phyloP scores from a whole-genome alignment of 2,329 filamentous ascomycete species.

The Esteya vermicola region DNA sequence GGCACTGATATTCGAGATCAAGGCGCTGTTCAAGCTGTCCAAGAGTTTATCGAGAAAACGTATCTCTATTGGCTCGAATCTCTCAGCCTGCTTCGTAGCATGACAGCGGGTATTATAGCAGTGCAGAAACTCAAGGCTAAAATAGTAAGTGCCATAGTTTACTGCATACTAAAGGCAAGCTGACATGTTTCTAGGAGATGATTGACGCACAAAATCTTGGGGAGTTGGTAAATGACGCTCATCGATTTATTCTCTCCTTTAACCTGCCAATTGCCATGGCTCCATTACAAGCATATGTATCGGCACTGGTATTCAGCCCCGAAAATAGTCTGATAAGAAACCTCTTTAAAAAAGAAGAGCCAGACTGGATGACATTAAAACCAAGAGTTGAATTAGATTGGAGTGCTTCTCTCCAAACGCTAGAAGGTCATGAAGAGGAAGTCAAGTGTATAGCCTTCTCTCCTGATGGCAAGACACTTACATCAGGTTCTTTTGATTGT shows the following conservation, averaged over 20 bases:
- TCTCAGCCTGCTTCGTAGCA: conserved; percentile 18
- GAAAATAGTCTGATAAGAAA: conserved; percentile 10
- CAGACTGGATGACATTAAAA: conserved; percentile 8
- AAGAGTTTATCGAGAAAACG: conserved; percentile 20
- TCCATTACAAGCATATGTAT: conserved; percentile 21
- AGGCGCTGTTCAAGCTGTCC: conserved; percentile 12
- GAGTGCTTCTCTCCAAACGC: conserved; percentile 1
- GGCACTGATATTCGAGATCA: conserved; percentile 11
- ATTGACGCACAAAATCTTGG: neutral
- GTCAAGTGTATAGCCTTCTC: neutral
- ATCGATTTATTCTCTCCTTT: conserved; percentile 16
- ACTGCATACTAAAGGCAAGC: neutral
- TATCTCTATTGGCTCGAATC: conserved; percentile 29
- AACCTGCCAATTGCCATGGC: conserved; percentile 3
- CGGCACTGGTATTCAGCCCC: conserved; percentile 19
- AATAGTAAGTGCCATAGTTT: neutral
- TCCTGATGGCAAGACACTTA: neutral
- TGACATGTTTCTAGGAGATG: too few species aligned
- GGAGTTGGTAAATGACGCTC: conserved; percentile 15
- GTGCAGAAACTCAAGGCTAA: conserved; percentile 10
- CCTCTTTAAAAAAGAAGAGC: conserved; percentile 9
- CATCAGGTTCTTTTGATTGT: neutral
- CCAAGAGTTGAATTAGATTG: conserved; percentile 2
- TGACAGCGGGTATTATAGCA: conserved; percentile 12
- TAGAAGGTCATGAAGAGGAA: neutral